phyloP scores from a whole-genome alignment of 2,329 filamentous ascomycete species.

The Phialophora expanda region DNA sequence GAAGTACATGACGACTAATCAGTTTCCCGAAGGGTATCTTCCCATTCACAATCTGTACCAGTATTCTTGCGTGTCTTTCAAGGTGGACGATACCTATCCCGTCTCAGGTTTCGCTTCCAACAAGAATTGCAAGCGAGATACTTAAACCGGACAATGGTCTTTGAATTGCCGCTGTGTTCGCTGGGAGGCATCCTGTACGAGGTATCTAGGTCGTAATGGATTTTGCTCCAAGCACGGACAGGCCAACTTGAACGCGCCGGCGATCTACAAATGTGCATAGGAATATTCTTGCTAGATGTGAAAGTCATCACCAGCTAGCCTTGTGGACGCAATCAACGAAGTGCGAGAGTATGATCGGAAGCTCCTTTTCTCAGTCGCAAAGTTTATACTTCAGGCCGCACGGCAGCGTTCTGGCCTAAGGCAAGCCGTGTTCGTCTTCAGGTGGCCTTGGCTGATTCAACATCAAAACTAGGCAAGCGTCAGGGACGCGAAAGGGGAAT shows the following conservation, averaged over 20 bases:
- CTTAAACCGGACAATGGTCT: conserved; percentile 6
- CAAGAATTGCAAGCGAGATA: conserved; percentile 17
- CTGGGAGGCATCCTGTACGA: background rate
- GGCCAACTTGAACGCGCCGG: background rate
- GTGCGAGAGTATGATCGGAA: background rate
- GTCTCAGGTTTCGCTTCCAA: conserved; percentile 13
- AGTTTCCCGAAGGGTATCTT: conserved; percentile 15
- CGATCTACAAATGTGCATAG: background rate
- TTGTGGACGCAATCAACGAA: background rate
- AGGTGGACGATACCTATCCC: conserved; percentile 9
- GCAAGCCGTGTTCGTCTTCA: background rate
- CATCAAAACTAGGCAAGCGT: background rate
- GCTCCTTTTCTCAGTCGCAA: background rate
- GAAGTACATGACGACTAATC: background rate
- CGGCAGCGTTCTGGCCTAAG: background rate
- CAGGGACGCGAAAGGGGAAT: conserved; percentile 1
- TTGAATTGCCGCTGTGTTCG: background rate
- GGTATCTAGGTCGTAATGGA: background rate
- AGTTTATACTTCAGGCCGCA: background rate
- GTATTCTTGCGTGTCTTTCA: conserved; percentile 12
- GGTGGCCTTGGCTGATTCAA: background rate
- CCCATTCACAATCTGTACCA: conserved; percentile 16
- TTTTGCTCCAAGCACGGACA: background rate
- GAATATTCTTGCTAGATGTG: background rate
- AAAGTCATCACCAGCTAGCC: background rate